A percentile compares a stretch with the other conserved stretches of the same genome.
These are phyloP conservation scores for Scenedesmus sp. DNA, from an alignment of 163 green algal species.

Conservation along the genomic window DNA sequence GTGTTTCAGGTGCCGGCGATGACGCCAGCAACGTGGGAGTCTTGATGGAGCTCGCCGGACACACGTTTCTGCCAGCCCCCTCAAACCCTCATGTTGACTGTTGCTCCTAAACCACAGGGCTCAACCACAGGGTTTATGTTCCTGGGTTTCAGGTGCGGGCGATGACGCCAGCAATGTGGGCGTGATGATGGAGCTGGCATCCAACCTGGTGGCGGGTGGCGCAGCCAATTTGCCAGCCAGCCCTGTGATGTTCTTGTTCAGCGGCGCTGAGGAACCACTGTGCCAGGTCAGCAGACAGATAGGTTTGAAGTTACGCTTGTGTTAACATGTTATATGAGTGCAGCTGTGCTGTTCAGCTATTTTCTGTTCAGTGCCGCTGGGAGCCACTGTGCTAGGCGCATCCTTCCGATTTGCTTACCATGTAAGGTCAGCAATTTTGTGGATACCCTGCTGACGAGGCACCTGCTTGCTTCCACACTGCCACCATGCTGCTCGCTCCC, in stretches of 20 bases:
- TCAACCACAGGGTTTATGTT: no score
- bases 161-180: slow-evolving; percentile 51
- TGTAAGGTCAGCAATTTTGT: no score
- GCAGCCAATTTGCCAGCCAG: background rate
- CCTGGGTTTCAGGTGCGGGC: slow-evolving; percentile 36
- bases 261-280: slow-evolving; percentile 85
- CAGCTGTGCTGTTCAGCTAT: no score
- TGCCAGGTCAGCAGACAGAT: slow-evolving; percentile 56
- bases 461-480: background rate
- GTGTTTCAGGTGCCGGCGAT: slow-evolving; percentile 18
- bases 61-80: no score
- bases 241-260: slow-evolving; percentile 82
- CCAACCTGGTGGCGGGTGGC: slow-evolving; percentile 19
- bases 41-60: slow-evolving; percentile 33
- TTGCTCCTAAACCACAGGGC: no score
- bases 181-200: slow-evolving; percentile 53
- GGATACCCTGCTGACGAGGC: no score
- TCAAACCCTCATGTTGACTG: no score
- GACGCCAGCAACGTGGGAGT: slow-evolving; percentile 15
- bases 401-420: no score
- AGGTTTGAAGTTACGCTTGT: background rate
- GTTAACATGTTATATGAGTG: background rate
- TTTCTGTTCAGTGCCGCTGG: no score
- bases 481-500: background rate
- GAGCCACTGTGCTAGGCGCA: no score